These are phyloP conservation scores for Phyllosticta paracitricarpa DNA, from an alignment of 2,329 filamentous ascomycete genomes.

Conservation along the genomic window DNA sequence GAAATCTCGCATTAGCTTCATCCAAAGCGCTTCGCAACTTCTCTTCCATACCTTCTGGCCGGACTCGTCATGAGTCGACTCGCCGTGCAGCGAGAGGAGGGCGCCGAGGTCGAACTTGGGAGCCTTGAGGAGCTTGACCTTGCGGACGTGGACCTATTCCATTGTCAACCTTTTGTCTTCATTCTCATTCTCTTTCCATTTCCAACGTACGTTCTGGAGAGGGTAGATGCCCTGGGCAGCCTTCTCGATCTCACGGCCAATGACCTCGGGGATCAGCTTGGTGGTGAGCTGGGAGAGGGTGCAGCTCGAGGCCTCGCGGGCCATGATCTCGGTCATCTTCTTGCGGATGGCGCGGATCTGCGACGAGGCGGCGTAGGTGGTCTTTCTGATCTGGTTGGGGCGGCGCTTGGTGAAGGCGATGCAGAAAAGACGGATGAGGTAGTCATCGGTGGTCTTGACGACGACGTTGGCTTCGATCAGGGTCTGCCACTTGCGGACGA, in stretches of 20 bases:
- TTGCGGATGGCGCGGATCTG: slow-evolving; percentile 97
- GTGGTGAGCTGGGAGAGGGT: slow-evolving; percentile 92
- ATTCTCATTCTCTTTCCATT: background rate
- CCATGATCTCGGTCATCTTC: slow-evolving; percentile 99
- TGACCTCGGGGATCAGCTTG: slow-evolving; percentile 99
- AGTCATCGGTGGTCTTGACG: slow-evolving; percentile 99
- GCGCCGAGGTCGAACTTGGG: slow-evolving; percentile 99
- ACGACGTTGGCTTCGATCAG: slow-evolving; percentile 99
- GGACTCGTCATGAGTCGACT: slow-evolving; percentile 90
- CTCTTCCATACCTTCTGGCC: slow-evolving; percentile 72
- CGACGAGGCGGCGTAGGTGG: slow-evolving; percentile 92
- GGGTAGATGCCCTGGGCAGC: slow-evolving; percentile 98
- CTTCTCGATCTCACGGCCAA: slow-evolving; percentile 99
- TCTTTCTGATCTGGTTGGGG: slow-evolving; percentile 99
- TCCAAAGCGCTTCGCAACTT: background rate
- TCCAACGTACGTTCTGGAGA: slow-evolving; percentile 75
- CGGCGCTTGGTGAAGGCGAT: slow-evolving; percentile 99
- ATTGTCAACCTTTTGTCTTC: slow-evolving; percentile 15
- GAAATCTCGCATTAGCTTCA: background rate
- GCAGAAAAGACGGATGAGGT: slow-evolving; percentile 96
- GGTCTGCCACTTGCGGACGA: slow-evolving; percentile 99
- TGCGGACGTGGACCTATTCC: slow-evolving; percentile 90
- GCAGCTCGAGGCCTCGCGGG: slow-evolving; percentile 88
- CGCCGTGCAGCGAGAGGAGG: slow-evolving; percentile 92
- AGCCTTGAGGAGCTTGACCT: slow-evolving; percentile 98